Evolutionary conservation across 345 rosid species (phyloP).

Genomic region (Geranium rotundifolium): DNA sequence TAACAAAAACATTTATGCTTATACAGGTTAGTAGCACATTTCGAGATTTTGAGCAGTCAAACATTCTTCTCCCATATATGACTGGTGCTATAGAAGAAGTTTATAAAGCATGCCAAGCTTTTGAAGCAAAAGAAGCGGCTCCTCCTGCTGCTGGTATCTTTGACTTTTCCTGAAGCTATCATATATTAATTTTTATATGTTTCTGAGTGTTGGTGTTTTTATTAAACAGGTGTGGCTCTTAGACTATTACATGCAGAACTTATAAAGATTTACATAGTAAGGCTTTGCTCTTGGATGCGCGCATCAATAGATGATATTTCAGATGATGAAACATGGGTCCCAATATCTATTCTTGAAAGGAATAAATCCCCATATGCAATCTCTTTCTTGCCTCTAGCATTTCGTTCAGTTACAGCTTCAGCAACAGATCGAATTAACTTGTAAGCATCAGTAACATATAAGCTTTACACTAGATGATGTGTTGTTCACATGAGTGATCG

Average conservation of each 20-base stretch:
- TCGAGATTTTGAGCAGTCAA: conserved; percentile 73
- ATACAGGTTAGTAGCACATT: conserved; percentile 68
- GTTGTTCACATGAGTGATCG: conserved; percentile 3
- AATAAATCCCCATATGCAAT: conserved; percentile 78
- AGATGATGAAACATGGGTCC: conserved; percentile 78
- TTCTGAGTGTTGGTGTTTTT: conserved; percentile 19
- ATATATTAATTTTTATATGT: conserved; percentile 12
- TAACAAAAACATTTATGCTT: conserved; percentile 11
- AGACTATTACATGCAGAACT: conserved; percentile 69
- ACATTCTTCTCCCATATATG: conserved; percentile 66
- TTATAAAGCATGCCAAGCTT: conserved; percentile 80
- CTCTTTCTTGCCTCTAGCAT: conserved; percentile 84
- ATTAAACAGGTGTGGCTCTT: conserved; percentile 51
- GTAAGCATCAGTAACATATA: conserved; percentile 39
- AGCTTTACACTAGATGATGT: not conserved
- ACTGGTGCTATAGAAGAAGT: conserved; percentile 72
- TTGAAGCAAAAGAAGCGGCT: conserved; percentile 85
- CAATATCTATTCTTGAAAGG: conserved; percentile 85
- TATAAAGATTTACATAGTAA: conserved; percentile 61
- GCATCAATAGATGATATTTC: conserved; percentile 58
- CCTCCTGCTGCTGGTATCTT: conserved; percentile 70
- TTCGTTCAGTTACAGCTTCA: conserved; percentile 59
- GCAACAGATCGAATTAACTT: conserved; percentile 78
- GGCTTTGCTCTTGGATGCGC: conserved; percentile 98
- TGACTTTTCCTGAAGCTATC: conserved; percentile 16